Evolutionary conservation across 2,329 filamentous ascomycete genomes (phyloP).

Genomic region (Cercospora sp.): DNA sequence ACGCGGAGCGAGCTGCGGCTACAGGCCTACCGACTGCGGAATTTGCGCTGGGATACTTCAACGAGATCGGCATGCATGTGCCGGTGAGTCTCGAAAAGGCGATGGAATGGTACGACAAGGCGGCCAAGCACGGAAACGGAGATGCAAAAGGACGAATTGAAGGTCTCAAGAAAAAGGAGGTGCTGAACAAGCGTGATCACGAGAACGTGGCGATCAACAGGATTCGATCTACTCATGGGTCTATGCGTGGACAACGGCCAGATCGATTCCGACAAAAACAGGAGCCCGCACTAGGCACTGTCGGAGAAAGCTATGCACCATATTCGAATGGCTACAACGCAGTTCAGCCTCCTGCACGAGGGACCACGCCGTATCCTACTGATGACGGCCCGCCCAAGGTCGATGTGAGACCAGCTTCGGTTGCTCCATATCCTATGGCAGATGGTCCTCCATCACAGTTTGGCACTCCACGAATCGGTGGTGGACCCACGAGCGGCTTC

Average conservation of each 20-base stretch:
- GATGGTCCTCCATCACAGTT: slow-evolving; percentile 53
- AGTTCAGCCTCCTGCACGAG: slow-evolving; percentile 25
- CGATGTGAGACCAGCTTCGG: slow-evolving; percentile 50
- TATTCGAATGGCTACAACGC: slow-evolving; percentile 20
- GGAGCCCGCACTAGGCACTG: slow-evolving; percentile 31
- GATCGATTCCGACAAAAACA: slow-evolving; percentile 43
- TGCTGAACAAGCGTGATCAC: slow-evolving; percentile 83
- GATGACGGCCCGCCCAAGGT: slow-evolving; percentile 40
- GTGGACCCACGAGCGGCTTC: slow-evolving; percentile 39
- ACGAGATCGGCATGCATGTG: slow-evolving; percentile 92
- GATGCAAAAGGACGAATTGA: slow-evolving; percentile 82
- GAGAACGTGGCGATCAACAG: slow-evolving; percentile 85
- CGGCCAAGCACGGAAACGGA: slow-evolving; percentile 85
- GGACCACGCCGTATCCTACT: slow-evolving; percentile 36
- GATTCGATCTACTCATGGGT: slow-evolving; percentile 65
- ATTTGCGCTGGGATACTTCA: slow-evolving; percentile 96
- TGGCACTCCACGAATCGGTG: slow-evolving; percentile 12
- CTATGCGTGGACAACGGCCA: slow-evolving; percentile 51
- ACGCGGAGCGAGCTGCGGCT: slow-evolving; percentile 81
- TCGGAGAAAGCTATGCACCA: slow-evolving; percentile 20
- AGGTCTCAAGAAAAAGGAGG: slow-evolving; percentile 74
- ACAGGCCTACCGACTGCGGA: slow-evolving; percentile 84
- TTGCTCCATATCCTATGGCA: slow-evolving; percentile 70
- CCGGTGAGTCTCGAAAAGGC: slow-evolving; percentile 81
- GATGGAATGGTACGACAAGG: slow-evolving; percentile 84